Percentiles rank a stretch among this genome's conserved stretches.
phyloP scores from a whole-genome alignment of 176 grass and related monocot genomes.

The Aechmea fasciata region DNA sequence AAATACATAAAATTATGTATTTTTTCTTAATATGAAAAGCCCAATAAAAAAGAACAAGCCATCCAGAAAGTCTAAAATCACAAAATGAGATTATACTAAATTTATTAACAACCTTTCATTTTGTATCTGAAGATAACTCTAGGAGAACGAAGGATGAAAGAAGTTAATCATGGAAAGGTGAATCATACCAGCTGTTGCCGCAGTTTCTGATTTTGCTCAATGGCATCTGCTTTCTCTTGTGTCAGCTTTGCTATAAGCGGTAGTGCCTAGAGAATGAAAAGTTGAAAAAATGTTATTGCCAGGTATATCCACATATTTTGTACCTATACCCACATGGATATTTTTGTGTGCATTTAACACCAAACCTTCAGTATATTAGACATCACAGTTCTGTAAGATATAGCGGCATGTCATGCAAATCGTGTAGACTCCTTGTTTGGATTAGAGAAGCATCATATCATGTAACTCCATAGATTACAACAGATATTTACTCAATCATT shows the following conservation, averaged over 20 bases:
- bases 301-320: not conserved
- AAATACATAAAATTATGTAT: not conserved
- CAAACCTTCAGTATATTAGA: not conserved
- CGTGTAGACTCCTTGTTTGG: too few species aligned
- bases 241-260: slow-evolving; percentile 31
- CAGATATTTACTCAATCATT: too few species aligned
- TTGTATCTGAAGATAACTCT: not conserved
- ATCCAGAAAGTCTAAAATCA: not conserved
- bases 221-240: slow-evolving; percentile 35
- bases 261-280: slow-evolving; percentile 28
- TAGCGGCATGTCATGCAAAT: too few species aligned
- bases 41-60: not conserved
- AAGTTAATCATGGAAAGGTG: slow-evolving; percentile 7
- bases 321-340: not conserved
- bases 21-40: not conserved
- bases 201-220: slow-evolving; percentile 66
- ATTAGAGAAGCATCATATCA: too few species aligned
- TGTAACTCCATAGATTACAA: too few species aligned
- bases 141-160: not conserved
- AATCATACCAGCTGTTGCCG: slow-evolving; percentile 49
- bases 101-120: not conserved
- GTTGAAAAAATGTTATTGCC: slow-evolving; percentile 9
- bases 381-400: too few species aligned
- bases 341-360: not conserved
- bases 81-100: not conserved